These are phyloP conservation scores for Colletotrichum chrysophilum DNA, from an alignment of 2,329 filamentous ascomycete genomes.

Conservation along the genomic window DNA sequence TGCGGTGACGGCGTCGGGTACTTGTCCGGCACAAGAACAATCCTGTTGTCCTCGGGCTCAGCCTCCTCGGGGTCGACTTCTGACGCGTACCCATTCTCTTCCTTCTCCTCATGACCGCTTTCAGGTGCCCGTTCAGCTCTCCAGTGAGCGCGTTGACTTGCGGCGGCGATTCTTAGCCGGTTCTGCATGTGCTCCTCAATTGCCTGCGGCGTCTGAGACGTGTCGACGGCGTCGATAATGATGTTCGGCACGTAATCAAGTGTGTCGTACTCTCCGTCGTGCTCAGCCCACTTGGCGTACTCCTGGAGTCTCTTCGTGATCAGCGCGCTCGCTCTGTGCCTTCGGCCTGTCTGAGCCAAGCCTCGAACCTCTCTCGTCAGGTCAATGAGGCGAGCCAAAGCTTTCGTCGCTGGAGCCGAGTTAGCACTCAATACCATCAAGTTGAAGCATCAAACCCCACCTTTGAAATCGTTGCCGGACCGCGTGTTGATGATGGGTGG, in stretches of 20 bases:
- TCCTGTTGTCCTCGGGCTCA: slow-evolving; percentile 15
- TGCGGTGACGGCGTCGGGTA: slow-evolving; percentile 2
- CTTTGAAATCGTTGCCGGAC: slow-evolving; percentile 38
- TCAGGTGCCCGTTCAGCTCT: slow-evolving; percentile 21
- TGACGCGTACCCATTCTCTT: neutral
- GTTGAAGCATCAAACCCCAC: slow-evolving; percentile 26
- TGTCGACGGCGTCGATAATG: slow-evolving; percentile 40
- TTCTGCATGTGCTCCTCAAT: slow-evolving; percentile 40
- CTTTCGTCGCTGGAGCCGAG: slow-evolving; percentile 39
- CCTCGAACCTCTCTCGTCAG: slow-evolving; percentile 40
- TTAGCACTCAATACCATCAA: slow-evolving; percentile 13
- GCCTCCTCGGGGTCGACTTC: slow-evolving; percentile 13
- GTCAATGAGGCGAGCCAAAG: slow-evolving; percentile 43
- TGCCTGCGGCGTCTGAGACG: slow-evolving; percentile 27
- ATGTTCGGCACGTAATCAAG: slow-evolving; percentile 43
- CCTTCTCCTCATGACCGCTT: neutral
- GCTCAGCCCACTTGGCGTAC: slow-evolving; percentile 46
- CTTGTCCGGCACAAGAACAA: slow-evolving; percentile 19
- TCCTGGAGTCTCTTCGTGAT: slow-evolving; percentile 39
- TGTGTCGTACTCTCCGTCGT: slow-evolving; percentile 41
- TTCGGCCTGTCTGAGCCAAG: slow-evolving; percentile 38
- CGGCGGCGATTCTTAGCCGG: slow-evolving; percentile 39
- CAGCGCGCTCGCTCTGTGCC: slow-evolving; percentile 32
- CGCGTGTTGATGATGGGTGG: slow-evolving; percentile 44
- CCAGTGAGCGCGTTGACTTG: slow-evolving; percentile 40